These are phyloP conservation scores for Pichia sp. DNA, from an alignment of 1,139 yeast species.

Conservation along the genomic window DNA sequence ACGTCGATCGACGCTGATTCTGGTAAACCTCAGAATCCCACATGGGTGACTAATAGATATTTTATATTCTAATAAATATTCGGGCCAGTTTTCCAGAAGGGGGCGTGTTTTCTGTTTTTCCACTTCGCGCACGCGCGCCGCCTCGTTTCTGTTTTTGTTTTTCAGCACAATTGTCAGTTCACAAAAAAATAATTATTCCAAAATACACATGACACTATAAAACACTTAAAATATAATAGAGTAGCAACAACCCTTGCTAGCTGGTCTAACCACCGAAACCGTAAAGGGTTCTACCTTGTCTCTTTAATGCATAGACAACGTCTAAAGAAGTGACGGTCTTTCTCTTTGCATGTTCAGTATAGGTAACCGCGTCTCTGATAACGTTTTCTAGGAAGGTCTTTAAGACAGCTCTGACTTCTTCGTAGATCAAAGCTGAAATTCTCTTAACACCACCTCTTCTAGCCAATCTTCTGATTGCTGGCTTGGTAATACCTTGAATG, in stretches of 20 bases:
- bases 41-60: too few relatives aligned
- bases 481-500: slow-evolving; percentile 99
- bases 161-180: too few relatives aligned
- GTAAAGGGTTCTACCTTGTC: slow-evolving; percentile 99
- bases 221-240: background rate
- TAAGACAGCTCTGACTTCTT: slow-evolving; percentile 96
- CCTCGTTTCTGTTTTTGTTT: too few relatives aligned
- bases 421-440: slow-evolving; percentile 97
- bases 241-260: too few relatives aligned
- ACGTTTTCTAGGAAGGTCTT: slow-evolving; percentile 95
- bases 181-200: background rate
- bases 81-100: too few relatives aligned
- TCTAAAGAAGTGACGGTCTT: slow-evolving; percentile 98
- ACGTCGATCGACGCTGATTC: too few relatives aligned
- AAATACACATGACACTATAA: background rate
- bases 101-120: too few relatives aligned
- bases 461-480: slow-evolving; percentile 99
- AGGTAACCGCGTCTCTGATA: slow-evolving; percentile 97
- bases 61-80: too few relatives aligned
- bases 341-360: slow-evolving; percentile 99
- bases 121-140: background rate
- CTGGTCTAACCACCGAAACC: slow-evolving; percentile 94
- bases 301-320: slow-evolving; percentile 98
- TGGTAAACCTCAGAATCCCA: too few relatives aligned
- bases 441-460: slow-evolving; percentile 99